phyloP scores from a whole-genome alignment of 371 early-diverging fungal genomes.

The Dinochytrium kinnereticum region DNA sequence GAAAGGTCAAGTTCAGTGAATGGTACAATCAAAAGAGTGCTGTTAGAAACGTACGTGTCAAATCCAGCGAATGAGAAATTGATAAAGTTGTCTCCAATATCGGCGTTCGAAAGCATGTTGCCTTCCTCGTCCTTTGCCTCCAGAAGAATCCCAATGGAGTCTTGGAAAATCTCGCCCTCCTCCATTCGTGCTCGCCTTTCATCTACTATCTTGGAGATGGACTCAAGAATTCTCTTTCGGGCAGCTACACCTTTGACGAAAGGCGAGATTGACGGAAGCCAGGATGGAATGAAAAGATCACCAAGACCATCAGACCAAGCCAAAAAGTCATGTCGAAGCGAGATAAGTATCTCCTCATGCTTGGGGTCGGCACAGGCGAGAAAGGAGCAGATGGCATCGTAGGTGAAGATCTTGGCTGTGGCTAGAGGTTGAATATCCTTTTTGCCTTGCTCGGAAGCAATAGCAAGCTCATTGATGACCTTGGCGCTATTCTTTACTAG shows the following conservation, averaged over 20 bases:
- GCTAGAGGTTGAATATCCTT: neutral
- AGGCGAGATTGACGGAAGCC: conserved; percentile 7
- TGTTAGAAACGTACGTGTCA: conserved; percentile 20
- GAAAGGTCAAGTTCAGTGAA: neutral
- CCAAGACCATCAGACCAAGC: conserved; percentile 15
- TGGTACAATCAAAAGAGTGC: neutral
- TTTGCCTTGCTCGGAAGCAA: neutral
- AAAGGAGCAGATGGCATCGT: conserved; percentile 23
- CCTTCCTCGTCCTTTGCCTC: conserved; percentile 14
- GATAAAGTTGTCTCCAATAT: conserved; percentile 25
- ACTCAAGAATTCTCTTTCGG: neutral
- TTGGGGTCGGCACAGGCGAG: conserved; percentile 8
- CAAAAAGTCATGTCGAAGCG: neutral
- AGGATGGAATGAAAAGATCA: conserved; percentile 22
- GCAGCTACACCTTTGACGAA: conserved; percentile 13
- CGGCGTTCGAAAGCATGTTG: conserved; percentile 3
- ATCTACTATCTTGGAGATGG: neutral
- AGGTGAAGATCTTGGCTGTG: conserved; percentile 20
- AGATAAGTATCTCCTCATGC: conserved; percentile 2
- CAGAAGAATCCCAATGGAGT: conserved; percentile 11
- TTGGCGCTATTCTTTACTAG: conserved; percentile 6
- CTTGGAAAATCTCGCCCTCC: conserved; percentile 1
- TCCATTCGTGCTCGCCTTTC: neutral
- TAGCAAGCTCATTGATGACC: neutral
- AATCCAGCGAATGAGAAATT: conserved; percentile 17